These are phyloP conservation scores for Phaeoacremonium minimum DNA, from an alignment of 2,329 filamentous ascomycete genomes.

Conservation along the genomic window DNA sequence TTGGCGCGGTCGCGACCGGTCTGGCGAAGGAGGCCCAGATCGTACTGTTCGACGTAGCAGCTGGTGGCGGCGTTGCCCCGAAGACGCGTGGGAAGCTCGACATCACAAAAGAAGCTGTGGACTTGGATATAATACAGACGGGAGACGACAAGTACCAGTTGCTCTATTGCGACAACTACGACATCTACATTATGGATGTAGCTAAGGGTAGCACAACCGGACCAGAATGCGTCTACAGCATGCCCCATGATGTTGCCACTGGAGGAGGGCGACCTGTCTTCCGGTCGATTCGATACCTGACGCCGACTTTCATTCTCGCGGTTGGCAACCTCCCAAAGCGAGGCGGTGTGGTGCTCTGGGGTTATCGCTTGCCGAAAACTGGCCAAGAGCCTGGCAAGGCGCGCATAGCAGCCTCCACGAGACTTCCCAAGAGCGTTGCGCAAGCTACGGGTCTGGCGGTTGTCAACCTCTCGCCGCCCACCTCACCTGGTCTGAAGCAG, in stretches of 20 bases:
- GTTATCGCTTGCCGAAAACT: conserved; percentile 45
- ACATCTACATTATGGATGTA: conserved; percentile 66
- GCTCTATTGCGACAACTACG: conserved; percentile 73
- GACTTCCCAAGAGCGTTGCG: conserved; percentile 63
- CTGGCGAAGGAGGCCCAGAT: conserved; percentile 73
- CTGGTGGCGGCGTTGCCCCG: conserved; percentile 45
- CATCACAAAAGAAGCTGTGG: conserved; percentile 55
- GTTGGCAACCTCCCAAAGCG: conserved; percentile 56
- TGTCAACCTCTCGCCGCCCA: conserved; percentile 57
- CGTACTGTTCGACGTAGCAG: conserved; percentile 68
- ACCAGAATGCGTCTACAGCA: conserved; percentile 48
- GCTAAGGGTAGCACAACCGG: conserved; percentile 35
- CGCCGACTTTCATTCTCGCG: conserved; percentile 52
- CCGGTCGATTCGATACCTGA: conserved; percentile 55
- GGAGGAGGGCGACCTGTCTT: conserved; percentile 44
- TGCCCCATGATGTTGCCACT: conserved; percentile 36
- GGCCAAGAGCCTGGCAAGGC: conserved; percentile 29
- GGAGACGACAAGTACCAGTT: conserved; percentile 62
- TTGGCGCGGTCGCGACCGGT: conserved; percentile 77
- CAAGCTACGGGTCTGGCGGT: conserved; percentile 77
- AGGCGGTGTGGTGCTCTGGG: conserved; percentile 52
- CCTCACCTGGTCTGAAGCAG: conserved; percentile 41
- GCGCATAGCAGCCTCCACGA: conserved; percentile 45
- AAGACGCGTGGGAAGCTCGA: conserved; percentile 45
- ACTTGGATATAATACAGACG: conserved; percentile 65